These are phyloP conservation scores for Postia placenta DNA, from an alignment of 768 basidiomycete species.

Conservation along the genomic window DNA sequence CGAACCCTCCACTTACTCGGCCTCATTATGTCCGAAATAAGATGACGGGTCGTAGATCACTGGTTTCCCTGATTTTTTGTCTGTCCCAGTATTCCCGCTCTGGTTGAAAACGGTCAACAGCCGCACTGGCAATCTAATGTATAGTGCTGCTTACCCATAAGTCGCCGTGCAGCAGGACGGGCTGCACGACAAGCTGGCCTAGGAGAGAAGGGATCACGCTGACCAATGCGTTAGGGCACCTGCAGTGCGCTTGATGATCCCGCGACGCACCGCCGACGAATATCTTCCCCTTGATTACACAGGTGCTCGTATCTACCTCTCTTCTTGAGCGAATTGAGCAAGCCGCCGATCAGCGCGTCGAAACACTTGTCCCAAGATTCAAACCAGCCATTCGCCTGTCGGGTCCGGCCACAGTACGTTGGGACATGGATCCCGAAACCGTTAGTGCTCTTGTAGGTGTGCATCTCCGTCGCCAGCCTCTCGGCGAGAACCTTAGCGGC, in stretches of 20 bases:
- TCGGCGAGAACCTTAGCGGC: conserved; percentile 48
- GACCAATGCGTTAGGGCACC: not conserved
- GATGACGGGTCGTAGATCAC: conserved; percentile 76
- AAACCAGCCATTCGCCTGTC: conserved; percentile 68
- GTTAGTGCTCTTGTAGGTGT: conserved; percentile 42
- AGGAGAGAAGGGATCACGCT: conserved; percentile 73
- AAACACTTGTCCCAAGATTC: conserved; percentile 68
- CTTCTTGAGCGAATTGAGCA: conserved; percentile 42
- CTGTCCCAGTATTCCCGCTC: conserved; percentile 72
- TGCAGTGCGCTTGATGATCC: no score
- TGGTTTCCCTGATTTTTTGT: conserved; percentile 46
- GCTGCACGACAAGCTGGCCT: conserved; percentile 47
- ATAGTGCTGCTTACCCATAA: conserved; percentile 53
- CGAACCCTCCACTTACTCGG: conserved; percentile 47
- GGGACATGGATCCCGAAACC: conserved; percentile 70
- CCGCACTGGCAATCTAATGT: not conserved
- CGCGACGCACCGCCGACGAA: conserved; percentile 44
- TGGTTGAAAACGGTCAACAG: conserved; percentile 19
- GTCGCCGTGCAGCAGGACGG: conserved; percentile 74
- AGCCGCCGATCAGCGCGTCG: conserved; percentile 50
- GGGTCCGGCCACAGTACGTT: conserved; percentile 72
- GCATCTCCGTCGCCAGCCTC: conserved; percentile 63
- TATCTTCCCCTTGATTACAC: conserved; percentile 43
- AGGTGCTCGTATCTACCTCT: conserved; percentile 39
- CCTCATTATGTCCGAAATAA: conserved; percentile 77